These are phyloP conservation scores for Emmonsiellopsis sp. DNA, from an alignment of 2,329 filamentous ascomycete species.

Conservation along the genomic window DNA sequence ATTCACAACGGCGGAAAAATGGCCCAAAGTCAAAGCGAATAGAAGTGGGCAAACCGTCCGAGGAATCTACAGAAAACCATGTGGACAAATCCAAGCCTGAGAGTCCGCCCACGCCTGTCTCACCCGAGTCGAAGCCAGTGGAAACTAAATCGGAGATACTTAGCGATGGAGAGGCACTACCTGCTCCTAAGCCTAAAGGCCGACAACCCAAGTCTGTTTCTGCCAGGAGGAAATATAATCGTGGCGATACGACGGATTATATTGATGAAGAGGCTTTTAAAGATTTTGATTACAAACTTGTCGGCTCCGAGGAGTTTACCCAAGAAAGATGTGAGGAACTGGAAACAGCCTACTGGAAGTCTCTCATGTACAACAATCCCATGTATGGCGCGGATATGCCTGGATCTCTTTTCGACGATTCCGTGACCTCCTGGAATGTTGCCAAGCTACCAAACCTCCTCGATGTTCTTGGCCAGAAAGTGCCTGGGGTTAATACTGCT, in stretches of 20 bases:
- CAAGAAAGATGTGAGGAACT: constrained; percentile 88
- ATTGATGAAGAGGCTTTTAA: constrained; percentile 87
- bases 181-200: constrained; percentile 37
- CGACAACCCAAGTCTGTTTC: constrained; percentile 65
- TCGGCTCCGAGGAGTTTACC: constrained; percentile 75
- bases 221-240: constrained; percentile 77
- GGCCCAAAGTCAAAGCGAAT: constrained; percentile 27
- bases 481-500: constrained; percentile 94
- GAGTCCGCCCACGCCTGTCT: constrained; percentile 46
- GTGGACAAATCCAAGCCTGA: constrained; percentile 31
- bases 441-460: constrained; percentile 89
- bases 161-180: constrained; percentile 34
- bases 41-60: constrained; percentile 30
- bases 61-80: constrained; percentile 28
- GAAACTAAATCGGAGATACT: constrained; percentile 47
- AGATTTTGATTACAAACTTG: constrained; percentile 81
- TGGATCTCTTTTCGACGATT: constrained; percentile 85
- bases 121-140: constrained; percentile 43
- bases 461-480: constrained; percentile 87
- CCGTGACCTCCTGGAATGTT: constrained; percentile 79
- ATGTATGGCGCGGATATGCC: constrained; percentile 96
- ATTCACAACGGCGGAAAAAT: constrained; percentile 37
- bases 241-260: constrained; percentile 64
- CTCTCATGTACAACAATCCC: constrained; percentile 84
- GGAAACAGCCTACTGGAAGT: constrained; percentile 95